These are phyloP conservation scores for Aspergillus fischeri DNA, from an alignment of 2,329 filamentous ascomycete species.

Conservation along the genomic window DNA sequence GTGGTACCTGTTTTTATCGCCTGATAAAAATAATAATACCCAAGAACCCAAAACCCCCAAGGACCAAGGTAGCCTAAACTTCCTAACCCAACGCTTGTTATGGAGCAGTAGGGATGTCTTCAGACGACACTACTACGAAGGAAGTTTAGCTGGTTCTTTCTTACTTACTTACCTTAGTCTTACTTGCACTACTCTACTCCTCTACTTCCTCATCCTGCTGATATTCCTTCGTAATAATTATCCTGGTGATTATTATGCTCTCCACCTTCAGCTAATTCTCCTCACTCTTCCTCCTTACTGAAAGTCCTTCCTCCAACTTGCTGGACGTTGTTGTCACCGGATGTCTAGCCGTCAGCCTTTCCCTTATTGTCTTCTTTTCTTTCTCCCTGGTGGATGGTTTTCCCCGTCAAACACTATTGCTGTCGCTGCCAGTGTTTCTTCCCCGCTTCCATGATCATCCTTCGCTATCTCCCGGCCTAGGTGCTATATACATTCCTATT, in stretches of 20 bases:
- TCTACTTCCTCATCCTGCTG: not conserved
- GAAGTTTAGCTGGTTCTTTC: not conserved
- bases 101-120: not conserved
- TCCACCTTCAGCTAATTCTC: not conserved
- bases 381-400: constrained; percentile 18
- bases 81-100: not conserved
- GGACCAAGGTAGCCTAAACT: not conserved
- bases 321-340: constrained; percentile 13
- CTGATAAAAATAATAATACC: not conserved
- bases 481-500: constrained; percentile 29
- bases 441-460: constrained; percentile 41
- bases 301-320: not conserved
- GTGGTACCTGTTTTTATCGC: not conserved
- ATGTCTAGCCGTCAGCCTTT: constrained; percentile 19
- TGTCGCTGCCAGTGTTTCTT: constrained; percentile 6
- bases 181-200: not conserved
- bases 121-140: not conserved
- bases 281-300: not conserved
- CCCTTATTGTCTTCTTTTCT: constrained; percentile 12
- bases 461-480: constrained; percentile 28
- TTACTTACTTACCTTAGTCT: not conserved
- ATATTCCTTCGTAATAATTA: not conserved
- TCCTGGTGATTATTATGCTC: not conserved
- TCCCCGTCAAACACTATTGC: constrained; percentile 8
- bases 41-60: too few relatives aligned